A percentile compares a stretch with the other conserved stretches of the same genome.
Conservation (phyloP, 2,329 filamentous ascomycete species). For the Neoascochyta sp. region DNA sequence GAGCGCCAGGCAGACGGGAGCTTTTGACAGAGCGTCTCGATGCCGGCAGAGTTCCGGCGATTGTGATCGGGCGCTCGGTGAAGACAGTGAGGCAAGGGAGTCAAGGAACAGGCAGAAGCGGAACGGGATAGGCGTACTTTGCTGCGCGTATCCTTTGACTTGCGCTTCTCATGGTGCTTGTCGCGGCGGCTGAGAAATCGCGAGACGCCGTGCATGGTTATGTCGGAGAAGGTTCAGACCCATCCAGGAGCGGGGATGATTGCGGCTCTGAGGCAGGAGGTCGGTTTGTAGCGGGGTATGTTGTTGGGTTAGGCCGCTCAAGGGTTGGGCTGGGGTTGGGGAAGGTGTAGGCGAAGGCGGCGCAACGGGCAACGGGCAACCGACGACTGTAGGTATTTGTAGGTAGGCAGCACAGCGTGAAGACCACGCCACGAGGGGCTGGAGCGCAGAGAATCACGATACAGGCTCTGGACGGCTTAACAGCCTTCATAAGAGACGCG, state of each 20-base stretch:
- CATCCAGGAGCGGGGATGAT: slow-evolving; percentile 16
- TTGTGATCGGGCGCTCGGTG: no score
- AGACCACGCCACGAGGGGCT: slow-evolving; percentile 8
- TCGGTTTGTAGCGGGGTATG: slow-evolving; percentile 13
- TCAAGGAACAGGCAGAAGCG: slow-evolving; percentile 14
- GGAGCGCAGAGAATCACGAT: no score
- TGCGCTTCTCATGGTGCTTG: slow-evolving; percentile 46
- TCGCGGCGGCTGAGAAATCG: slow-evolving; percentile 70
- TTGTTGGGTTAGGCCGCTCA: slow-evolving; percentile 10
- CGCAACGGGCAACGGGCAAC: slow-evolving; percentile 2
- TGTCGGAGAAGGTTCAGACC: slow-evolving; percentile 8
- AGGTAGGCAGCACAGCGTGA: slow-evolving; percentile 4
- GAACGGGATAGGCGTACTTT: slow-evolving; percentile 31
- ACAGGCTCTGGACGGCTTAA: slow-evolving; percentile 1
- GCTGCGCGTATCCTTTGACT: slow-evolving; percentile 27
- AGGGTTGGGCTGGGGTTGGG: slow-evolving; percentile 5
- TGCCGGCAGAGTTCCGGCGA: slow-evolving; percentile 14
- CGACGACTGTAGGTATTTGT: neutral
- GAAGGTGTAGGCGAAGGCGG: slow-evolving; percentile 11
- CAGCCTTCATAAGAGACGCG: no score
- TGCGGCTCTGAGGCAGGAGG: slow-evolving; percentile 4
- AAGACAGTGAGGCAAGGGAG: slow-evolving; percentile 12
- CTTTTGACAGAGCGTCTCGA: slow-evolving; percentile 20
- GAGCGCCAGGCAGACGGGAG: slow-evolving; percentile 19
- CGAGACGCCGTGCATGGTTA: slow-evolving; percentile 51